Conservation (phyloP, 805 yeast genomes). For the Pichia californica region DNA sequence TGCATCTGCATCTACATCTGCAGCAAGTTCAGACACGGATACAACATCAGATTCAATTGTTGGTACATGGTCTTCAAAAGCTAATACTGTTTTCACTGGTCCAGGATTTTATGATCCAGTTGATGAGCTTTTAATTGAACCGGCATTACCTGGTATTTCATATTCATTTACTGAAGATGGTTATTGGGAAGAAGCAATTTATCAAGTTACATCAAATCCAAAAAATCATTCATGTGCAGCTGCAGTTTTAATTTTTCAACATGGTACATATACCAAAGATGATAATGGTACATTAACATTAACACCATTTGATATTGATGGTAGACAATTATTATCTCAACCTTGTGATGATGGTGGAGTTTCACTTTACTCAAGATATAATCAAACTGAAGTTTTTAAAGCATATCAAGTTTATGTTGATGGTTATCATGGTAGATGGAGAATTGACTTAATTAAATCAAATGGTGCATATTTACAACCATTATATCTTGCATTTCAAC, state of each 20-base stretch:
- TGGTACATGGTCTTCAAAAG: constrained; percentile 95
- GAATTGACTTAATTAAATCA: constrained; percentile 64
- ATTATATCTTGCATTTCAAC: constrained; percentile 82
- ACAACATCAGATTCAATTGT: constrained; percentile 31
- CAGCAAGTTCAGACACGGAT: constrained; percentile 6
- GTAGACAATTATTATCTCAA: constrained; percentile 81
- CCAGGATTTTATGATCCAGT: constrained; percentile 95
- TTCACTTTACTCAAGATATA: constrained; percentile 66
- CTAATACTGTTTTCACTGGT: constrained; percentile 93
- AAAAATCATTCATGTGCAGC: constrained; percentile 73
- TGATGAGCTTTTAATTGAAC: constrained; percentile 90
- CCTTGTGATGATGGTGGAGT: constrained; percentile 68
- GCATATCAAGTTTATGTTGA: constrained; percentile 58
- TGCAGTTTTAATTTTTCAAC: constrained; percentile 82
- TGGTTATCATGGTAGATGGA: constrained; percentile 77
- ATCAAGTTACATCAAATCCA: constrained; percentile 69
- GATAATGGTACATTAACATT: constrained; percentile 63
- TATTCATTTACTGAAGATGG: constrained; percentile 94
- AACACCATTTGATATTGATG: constrained; percentile 78
- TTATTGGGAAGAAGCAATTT: constrained; percentile 80
- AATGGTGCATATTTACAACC: constrained; percentile 84
- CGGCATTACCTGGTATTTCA: constrained; percentile 90
- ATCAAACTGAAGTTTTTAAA: constrained; percentile 55
- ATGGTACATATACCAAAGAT: constrained; percentile 66
- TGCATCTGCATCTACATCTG: constrained; percentile 7